Evolutionary conservation across 148 eudicot species (phyloP).

Genomic region (Fagopyrum tataricum): DNA sequence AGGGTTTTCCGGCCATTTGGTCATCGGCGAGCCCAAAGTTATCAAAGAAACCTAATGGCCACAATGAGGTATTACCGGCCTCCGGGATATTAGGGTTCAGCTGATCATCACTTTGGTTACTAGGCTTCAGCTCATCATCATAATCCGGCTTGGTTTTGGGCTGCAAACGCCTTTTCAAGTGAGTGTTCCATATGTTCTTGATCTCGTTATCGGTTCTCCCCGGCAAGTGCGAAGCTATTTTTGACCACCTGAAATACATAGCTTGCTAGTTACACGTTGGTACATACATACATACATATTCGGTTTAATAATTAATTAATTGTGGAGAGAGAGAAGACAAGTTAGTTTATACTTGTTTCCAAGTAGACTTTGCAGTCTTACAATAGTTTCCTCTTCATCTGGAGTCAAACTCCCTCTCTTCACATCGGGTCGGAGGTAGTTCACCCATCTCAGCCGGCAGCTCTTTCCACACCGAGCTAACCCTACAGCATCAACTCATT

Average conservation of each 20-base stretch:
- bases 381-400: constrained; percentile 41
- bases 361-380: constrained; percentile 31
- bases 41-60: neutral
- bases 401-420: constrained; percentile 40
- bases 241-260: constrained; percentile 99
- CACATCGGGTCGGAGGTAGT: constrained; percentile 49
- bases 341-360: constrained; percentile 56
- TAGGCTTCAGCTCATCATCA: too few relatives aligned
- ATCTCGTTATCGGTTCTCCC: constrained; percentile 96
- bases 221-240: constrained; percentile 79
- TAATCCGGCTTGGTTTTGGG: too few relatives aligned
- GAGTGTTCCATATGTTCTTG: constrained; percentile 96
- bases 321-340: neutral
- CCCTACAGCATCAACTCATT: constrained; percentile 18
- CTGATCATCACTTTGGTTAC: too few relatives aligned
- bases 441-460: constrained; percentile 51
- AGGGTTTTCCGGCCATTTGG: too few relatives aligned
- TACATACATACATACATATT: neutral
- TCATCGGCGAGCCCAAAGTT: neutral
- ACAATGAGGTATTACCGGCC: neutral
- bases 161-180: constrained; percentile 56
- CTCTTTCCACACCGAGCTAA: constrained; percentile 53
- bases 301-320: too few relatives aligned
- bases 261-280: too few relatives aligned
- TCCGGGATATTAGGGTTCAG: too few relatives aligned